Evolutionary conservation across 345 rosid genomes (phyloP), one percentile per base, ranked within the genome.

Genomic region (Diplotaxis tenuifolia): DNA sequence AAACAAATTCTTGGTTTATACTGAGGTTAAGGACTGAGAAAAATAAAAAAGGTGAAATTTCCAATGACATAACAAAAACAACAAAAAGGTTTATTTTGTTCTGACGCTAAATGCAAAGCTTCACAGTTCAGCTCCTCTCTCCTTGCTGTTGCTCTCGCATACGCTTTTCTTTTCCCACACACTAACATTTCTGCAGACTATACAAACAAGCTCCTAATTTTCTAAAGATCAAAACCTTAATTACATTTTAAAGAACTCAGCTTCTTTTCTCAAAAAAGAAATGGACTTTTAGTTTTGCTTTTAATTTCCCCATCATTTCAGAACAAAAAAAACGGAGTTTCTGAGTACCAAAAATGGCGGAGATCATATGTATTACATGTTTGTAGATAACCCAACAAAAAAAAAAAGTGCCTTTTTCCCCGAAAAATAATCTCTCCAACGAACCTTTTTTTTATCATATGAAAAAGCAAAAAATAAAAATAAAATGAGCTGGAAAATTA

Each of bases 401-500:
- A 45, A 45, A 42, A 45, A 45, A 45, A 1, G 19, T 45, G 50
- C 50, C 19, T 45, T 45, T 45, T 29, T n/a, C 6, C 14, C 9
- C 50, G 50, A 45, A 45, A 45, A 45, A 45, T 45, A 45, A 45
- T 45, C 50, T 45, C 50, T 45, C 50, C 50, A 45, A 45, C 50
- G 50, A 45, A 45, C 50, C 50, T 19, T n/a, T n/a, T 45, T 69
- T 38, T 23, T 0, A 19, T 22, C 6, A 63, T 19, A 9, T 5
- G 4, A 38, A 22, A 32, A 64, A 47, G 54, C 20, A 47, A 47
- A 47, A 47, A 47, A 27, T 4, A n/a, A 45, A n/a, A n/a, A n/a
- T n/a, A n/a, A 67, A 75, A 75, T 69, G 71, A 72, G 84, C 68
- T 78, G 81, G 66, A 74, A 40, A 40, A 67, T 27, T 14, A 14